A percentile compares a stretch with the other conserved stretches of the same genome.
These are phyloP conservation scores for Tetrahymena thermophila DNA, from an alignment of 73 alveolate species.

Conservation along the genomic window DNA sequence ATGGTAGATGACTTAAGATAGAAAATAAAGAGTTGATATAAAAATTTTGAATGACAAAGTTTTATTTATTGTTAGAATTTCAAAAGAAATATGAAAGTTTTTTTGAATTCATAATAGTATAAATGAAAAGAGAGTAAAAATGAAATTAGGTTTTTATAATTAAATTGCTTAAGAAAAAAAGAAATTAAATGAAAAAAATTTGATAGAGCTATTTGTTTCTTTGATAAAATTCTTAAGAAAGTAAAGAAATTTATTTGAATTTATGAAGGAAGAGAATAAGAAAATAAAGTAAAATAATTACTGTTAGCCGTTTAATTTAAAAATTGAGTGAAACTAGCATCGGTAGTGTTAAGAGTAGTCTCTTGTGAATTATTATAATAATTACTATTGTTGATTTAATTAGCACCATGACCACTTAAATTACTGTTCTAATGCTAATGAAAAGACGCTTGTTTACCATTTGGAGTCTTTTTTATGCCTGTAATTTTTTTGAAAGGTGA, in stretches of 20 bases:
- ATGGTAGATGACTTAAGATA: not conserved
- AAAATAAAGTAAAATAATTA: not conserved
- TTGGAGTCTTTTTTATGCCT: not conserved
- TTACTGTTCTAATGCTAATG: not conserved
- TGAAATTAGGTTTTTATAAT: not conserved
- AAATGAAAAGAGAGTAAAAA: not conserved
- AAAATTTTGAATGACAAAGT: not conserved
- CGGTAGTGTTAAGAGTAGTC: not conserved
- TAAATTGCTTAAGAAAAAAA: not conserved
- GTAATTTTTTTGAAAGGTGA: not conserved
- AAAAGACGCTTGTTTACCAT: not conserved
- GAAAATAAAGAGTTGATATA: not conserved
- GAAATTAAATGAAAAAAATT: not conserved
- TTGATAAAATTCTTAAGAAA: not conserved
- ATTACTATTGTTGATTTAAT: not conserved
- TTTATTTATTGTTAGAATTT: not conserved
- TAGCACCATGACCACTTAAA: not conserved
- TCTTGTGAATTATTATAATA: not conserved
- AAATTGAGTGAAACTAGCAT: not conserved
- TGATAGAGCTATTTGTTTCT: not conserved
- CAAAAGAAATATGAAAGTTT: not conserved
- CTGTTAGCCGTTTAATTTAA: conserved; percentile 1
- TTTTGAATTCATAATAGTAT: too few species aligned
- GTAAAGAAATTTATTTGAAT: not conserved
- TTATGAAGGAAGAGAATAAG: not conserved